Conservation (phyloP, 2,329 filamentous ascomycete genomes). For the Trichoderma asperellum region DNA sequence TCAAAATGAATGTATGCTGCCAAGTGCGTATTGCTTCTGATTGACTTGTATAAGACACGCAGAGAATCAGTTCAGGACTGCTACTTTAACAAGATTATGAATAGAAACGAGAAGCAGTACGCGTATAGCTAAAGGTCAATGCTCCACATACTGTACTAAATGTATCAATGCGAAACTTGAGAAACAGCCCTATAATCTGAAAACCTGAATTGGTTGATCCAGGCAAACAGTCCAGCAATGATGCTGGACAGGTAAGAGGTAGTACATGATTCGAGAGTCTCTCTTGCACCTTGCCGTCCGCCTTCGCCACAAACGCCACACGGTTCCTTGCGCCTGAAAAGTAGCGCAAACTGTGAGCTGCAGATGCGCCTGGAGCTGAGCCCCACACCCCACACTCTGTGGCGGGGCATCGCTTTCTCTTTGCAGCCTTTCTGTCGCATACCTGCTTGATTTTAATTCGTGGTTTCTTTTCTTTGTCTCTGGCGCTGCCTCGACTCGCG, state of each 20-base stretch:
- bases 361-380: slow-evolving; percentile 22
- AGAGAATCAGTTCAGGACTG: background rate
- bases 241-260: background rate
- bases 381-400: slow-evolving; percentile 28
- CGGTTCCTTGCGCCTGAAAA: slow-evolving; percentile 6
- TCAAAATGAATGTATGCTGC: background rate
- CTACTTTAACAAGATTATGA: background rate
- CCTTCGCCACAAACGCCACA: slow-evolving; percentile 13
- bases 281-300: background rate
- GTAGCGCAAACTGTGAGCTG: slow-evolving; percentile 1
- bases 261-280: background rate
- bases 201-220: background rate
- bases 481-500: no score
- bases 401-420: slow-evolving; percentile 15
- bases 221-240: background rate
- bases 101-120: background rate
- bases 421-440: slow-evolving; percentile 18
- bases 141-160: background rate
- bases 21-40: background rate
- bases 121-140: background rate
- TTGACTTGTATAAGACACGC: background rate
- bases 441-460: background rate
- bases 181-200: background rate
- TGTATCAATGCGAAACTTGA: background rate
- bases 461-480: background rate